A percentile compares a stretch with the other conserved stretches of the same genome.
phyloP scores from a whole-genome alignment of 345 rosid genomes.

The Eucalyptus pauciflora region DNA sequence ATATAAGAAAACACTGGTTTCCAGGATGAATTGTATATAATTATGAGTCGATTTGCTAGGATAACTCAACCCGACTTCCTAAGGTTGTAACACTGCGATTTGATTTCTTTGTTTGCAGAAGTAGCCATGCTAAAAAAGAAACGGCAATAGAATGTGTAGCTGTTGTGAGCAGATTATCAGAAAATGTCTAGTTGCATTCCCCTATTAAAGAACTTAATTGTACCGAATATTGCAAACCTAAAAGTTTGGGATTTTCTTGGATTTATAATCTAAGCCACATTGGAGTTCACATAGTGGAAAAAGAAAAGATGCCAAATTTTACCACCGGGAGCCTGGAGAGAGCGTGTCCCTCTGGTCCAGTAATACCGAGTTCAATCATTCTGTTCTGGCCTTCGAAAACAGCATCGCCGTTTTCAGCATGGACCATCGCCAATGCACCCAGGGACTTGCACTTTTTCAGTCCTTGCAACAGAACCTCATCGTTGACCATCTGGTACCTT shows the following conservation, averaged over 20 bases:
- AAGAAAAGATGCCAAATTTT: not conserved
- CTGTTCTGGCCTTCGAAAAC: slow-evolving; percentile 84
- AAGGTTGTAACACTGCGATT: not conserved
- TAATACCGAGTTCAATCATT: slow-evolving; percentile 87
- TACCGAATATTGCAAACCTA: not conserved
- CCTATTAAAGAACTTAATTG: not conserved
- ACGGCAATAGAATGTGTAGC: not conserved
- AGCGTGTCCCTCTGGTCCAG: slow-evolving; percentile 97
- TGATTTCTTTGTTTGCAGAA: not conserved
- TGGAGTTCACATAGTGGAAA: not conserved
- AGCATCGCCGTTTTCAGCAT: slow-evolving; percentile 99
- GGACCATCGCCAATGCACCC: slow-evolving; percentile 97
- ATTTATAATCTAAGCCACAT: not conserved
- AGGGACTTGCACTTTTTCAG: slow-evolving; percentile 80
- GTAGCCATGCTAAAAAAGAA: not conserved
- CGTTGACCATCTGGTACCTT: slow-evolving; percentile 69
- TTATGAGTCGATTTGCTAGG: not conserved
- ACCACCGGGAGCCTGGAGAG: slow-evolving; percentile 81
- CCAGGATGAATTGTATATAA: not conserved
- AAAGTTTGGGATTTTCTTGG: not conserved
- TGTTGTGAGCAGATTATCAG: not conserved
- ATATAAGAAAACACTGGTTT: not conserved
- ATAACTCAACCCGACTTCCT: not conserved
- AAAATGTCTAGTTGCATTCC: not conserved
- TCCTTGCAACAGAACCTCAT: slow-evolving; percentile 80